These are phyloP conservation scores for Ophiostoma sp. DNA, from an alignment of 2,329 filamentous ascomycete species.

Conservation along the genomic window DNA sequence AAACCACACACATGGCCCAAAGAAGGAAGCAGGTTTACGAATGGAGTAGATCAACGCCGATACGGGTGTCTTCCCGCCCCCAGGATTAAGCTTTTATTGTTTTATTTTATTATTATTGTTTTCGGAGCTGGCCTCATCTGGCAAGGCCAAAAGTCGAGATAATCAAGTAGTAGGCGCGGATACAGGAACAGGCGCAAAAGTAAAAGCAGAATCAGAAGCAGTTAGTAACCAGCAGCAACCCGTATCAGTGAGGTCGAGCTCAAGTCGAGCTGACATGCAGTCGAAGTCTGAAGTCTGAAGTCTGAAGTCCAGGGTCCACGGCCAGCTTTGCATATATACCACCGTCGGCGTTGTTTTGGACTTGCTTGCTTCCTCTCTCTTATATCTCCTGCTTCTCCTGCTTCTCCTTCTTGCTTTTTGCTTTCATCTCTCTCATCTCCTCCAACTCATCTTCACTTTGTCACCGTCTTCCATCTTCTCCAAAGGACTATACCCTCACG, in stretches of 20 bases:
- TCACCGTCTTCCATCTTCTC: neutral
- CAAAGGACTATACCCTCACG: neutral
- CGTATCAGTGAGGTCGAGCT: neutral
- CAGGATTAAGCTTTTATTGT: neutral
- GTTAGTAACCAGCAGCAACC: neutral
- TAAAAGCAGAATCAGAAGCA: neutral
- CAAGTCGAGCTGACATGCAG: neutral
- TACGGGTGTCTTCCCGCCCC: neutral
- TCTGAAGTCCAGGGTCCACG: neutral
- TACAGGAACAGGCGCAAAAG: too few relatives aligned
- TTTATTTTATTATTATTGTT: too few relatives aligned
- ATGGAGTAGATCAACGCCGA: constrained; percentile 10
- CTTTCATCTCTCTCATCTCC: neutral
- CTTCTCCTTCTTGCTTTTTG: neutral
- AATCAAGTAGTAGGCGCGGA: neutral
- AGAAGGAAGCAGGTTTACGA: neutral
- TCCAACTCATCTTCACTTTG: neutral
- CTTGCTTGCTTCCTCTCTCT: neutral
- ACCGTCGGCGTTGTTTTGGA: neutral
- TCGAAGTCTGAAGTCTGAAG: neutral
- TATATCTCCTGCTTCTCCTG: neutral
- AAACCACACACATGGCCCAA: neutral
- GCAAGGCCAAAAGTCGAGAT: constrained; percentile 3
- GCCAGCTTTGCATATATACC: constrained; percentile 10
- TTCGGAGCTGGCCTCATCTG: constrained; percentile 4